phyloP scores from a whole-genome alignment of 768 basidiomycete genomes.

The Phaeolepiota aurea region DNA sequence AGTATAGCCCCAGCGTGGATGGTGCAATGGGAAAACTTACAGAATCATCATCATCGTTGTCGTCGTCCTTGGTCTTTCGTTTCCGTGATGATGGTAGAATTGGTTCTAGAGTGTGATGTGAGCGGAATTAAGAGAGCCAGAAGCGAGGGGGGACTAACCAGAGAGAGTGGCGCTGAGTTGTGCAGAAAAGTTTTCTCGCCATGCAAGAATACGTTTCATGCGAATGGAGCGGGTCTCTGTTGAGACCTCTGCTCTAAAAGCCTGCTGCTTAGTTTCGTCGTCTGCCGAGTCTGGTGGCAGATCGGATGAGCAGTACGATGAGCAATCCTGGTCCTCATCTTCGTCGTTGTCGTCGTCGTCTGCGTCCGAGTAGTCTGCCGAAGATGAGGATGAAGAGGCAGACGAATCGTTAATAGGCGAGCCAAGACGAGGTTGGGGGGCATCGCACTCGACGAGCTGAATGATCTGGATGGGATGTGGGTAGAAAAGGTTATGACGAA shows the following conservation, averaged over 20 bases:
- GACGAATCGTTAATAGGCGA: conserved; percentile 26
- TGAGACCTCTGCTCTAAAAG: conserved; percentile 17
- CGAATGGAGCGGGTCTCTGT: conserved; percentile 44
- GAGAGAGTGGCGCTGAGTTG: conserved; percentile 28
- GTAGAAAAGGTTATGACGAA: conserved; percentile 32
- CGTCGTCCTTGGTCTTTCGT: conserved; percentile 40
- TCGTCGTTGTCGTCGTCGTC: conserved; percentile 25
- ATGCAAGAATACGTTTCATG: conserved; percentile 62
- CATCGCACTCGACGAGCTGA: conserved; percentile 60
- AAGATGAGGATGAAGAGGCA: conserved; percentile 30
- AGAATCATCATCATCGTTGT: conserved; percentile 34
- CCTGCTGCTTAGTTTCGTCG: conserved; percentile 9
- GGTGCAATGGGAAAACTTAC: conserved; percentile 16
- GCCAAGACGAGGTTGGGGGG: conserved; percentile 40
- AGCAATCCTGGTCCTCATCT: conserved; percentile 40
- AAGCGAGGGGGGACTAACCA: conserved; percentile 22
- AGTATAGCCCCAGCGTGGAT: conserved; percentile 8
- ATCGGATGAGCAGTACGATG: conserved; percentile 71
- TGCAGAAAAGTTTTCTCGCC: conserved; percentile 54
- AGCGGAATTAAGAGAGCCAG: conserved; percentile 6
- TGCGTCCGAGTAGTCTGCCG: conserved; percentile 29
- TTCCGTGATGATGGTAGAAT: conserved; percentile 31
- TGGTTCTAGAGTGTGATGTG: conserved; percentile 14
- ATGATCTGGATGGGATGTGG: conserved; percentile 57
- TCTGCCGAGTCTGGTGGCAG: conserved; percentile 22